Evolutionary conservation across 163 green algal genomes (phyloP), one percentile per base, ranked within the genome.

Genomic region (Coccomyxa subellipsoidea): DNA sequence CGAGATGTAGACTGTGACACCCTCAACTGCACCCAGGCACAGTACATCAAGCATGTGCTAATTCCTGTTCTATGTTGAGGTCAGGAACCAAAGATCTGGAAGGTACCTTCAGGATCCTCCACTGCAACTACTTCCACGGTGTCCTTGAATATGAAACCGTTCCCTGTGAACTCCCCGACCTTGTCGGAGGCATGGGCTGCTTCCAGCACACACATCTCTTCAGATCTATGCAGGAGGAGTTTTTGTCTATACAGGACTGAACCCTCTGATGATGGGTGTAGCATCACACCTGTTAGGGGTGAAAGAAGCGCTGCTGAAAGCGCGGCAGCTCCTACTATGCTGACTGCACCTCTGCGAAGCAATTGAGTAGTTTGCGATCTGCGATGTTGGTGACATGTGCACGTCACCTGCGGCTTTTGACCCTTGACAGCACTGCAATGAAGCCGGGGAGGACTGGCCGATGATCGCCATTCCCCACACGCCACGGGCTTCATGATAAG

Each of bases 1-100:
- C 9, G 88, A 93, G 7, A 96, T 83, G 83, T 95, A 97, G 7
- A 97, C 83, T 0, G 87, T 93, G 18, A 96, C 89, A 12, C 93
- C 92, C 59, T 84, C 76, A 8, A 96, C 90, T 91, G 87, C 83
- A 85, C 23, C 32, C 1, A 59, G 59, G 0, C 5, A 0, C 40
- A 79, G 5, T n/a, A n/a, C 0, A n/a, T 75, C 35, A 31, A 21
- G 35, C n/a, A 76, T 39, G 15, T 78, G 29, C 35, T 32, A 8
- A 25, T 81, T 12, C 39, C 18, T 34, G 47, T 59, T 59, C 29
- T 39, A 38, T 21, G 2, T 7, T 6, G 9, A 18, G 69, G 32
- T 35, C 37, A 31, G 78, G 21, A 59, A 38, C 7, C 53, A 77
- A n/a, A n/a, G n/a, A n/a, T n/a, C n/a, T n/a, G n/a, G n/a, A n/a